Base-by-base conservation (phyloP, 805 yeast genomes). In the Candida corydali region DNA sequence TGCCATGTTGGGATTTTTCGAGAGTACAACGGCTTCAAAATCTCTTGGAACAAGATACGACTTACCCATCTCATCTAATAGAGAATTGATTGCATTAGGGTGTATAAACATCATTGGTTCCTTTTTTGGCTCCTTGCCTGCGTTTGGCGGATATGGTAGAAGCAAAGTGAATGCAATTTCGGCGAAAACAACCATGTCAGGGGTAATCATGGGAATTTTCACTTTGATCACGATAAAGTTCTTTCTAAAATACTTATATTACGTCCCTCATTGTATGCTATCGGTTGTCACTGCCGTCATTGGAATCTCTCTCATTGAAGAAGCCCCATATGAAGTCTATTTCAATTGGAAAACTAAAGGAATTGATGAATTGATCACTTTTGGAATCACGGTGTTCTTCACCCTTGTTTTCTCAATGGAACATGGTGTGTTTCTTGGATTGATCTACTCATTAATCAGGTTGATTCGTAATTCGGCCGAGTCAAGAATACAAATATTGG, bases 121-220 rank as follows among this genome's bases (percentile, higher is more conserved):
- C 3, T 55, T 78, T 37, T 83, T 86, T 29, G 77, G 76, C 2
- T 83, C 88, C 0, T 63, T 91, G 11, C 97, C 98, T 0, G 78
- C 95, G 0, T 89, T 89, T 69, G 98, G 98, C 8, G 98, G 98
- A 0, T 91, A 89, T 53, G 98, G 96, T 2, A 73, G 98, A 50
- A 83, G 95, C 12, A 88, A 85, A 51, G 80, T 91, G 40, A 91
- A 91, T 61, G 83, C 89, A 1, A 65, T 87, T 35, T 78, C 88
- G 10, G 98, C 94, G 0, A 77, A 76, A 45, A 85, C 96, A 0
- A 89, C 89, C 8, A 65, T 82, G 54, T 75, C 93, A n/a, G 95
- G 95, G 0, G 77, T 79, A 3, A 74, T 85, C 8, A 82, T 89
- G 82, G 91, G 95, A 0, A n/a, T 76, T 2, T 66, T 81, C 4